Evolutionary conservation across 23 red algal species (phyloP), one percentile per base, ranked within the genome.

Genomic region (Agarophyton chilense): DNA sequence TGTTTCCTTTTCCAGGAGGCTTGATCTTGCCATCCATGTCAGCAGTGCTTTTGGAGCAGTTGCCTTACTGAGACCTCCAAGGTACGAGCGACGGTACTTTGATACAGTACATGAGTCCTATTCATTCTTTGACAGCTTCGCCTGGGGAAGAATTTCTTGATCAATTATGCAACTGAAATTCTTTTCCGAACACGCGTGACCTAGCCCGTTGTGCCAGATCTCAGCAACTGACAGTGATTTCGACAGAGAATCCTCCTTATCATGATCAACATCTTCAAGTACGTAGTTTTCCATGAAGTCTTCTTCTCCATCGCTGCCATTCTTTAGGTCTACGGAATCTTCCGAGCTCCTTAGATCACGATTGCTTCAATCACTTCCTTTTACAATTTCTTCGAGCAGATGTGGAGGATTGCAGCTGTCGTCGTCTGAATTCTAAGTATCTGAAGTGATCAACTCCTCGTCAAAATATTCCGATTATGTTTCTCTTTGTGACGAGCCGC

Each of bases 11-110:
- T 39, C 64, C 35, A 57, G 12, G n/a, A n/a, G n/a, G 68, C 46
- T 75, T 87, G 64, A 87, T 58, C 55, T 87, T 72, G 26, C 82
- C 65, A 21, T 35, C 68, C 36, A 76, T 50, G 60, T 87, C 66
- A 12, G 47, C 41, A 87, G 22, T 17, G 46, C 29, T 33, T 64
- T 64, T 6, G 68, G 65, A 22, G 47, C 74, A 19, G 21, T 28
- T 53, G 82, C 82, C 29, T 72, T 74, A 11, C 64, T 87, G 14
- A 75, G 42, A n/a, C 45, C 74, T 34, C 82, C 64, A 11, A 12
- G 19, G 65, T 57, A 87, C 21, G 49, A 76, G 2, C 44, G 34
- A 33, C 43, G 33, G 45, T 42, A 87, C 64, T 87, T 87, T 14
- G 58, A 60, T n/a, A 45, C 52, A 8, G 35, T 25, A 52, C 82